Evolutionary conservation across 495 filamentous ascomycete genomes (phyloP).

Genomic region (Hyaloscypha bicolor): DNA sequence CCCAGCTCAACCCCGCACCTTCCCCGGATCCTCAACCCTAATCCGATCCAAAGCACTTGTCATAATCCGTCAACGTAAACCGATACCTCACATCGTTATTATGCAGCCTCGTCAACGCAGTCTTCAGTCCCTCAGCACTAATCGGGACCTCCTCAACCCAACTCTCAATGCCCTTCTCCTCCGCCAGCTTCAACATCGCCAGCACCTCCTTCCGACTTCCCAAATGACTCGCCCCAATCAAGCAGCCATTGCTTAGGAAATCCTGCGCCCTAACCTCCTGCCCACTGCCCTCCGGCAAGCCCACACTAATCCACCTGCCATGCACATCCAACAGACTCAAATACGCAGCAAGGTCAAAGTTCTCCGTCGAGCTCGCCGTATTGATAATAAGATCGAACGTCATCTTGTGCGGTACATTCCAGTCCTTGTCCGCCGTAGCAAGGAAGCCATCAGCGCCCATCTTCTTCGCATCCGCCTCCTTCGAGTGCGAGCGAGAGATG

Average conservation of each 20-base stretch:
- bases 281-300: slow-evolving; percentile 79
- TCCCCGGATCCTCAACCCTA: not conserved
- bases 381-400: slow-evolving; percentile 64
- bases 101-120: slow-evolving; percentile 67
- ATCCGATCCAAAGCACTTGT: slow-evolving; percentile 36
- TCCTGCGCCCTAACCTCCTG: slow-evolving; percentile 75
- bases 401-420: slow-evolving; percentile 57
- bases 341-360: slow-evolving; percentile 66
- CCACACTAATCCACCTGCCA: slow-evolving; percentile 80
- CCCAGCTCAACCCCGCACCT: not conserved
- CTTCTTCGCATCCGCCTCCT: slow-evolving; percentile 66
- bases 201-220: slow-evolving; percentile 80
- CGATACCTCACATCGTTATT: slow-evolving; percentile 68
- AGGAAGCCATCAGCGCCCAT: slow-evolving; percentile 78
- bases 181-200: slow-evolving; percentile 80
- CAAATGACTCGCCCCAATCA: slow-evolving; percentile 81
- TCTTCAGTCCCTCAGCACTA: slow-evolving; percentile 65
- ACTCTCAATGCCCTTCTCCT: slow-evolving; percentile 76
- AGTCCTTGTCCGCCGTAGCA: slow-evolving; percentile 65
- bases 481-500: slow-evolving; percentile 67
- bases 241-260: slow-evolving; percentile 74
- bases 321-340: slow-evolving; percentile 81
- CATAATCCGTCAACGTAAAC: slow-evolving; percentile 49
- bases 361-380: slow-evolving; percentile 53
- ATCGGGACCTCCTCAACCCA: slow-evolving; percentile 82